Base-by-base conservation (phyloP, 2,329 filamentous ascomycete genomes). In the Ceratocystis harringtonii region DNA sequence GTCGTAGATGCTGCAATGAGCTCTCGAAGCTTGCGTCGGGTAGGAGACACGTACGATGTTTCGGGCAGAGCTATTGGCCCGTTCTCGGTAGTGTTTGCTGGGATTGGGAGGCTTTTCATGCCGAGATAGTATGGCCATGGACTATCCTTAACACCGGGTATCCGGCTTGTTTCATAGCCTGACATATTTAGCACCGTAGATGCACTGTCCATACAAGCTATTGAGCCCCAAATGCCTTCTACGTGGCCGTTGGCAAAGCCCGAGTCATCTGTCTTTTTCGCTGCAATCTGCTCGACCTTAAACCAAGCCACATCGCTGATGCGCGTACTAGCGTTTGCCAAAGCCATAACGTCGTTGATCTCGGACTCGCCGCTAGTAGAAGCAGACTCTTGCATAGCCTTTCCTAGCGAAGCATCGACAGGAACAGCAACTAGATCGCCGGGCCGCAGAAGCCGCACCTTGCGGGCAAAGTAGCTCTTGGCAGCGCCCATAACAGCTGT, bases 41-140 rank as follows among this genome's bases (percentile, higher is more conserved):
- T 76, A 57, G 81, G 82, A 32, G 82, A 81, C 57, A 83, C 78
- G 69, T 83, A 82, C 36, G 78, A 74, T 3, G 76, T 76, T 61
- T 83, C 79, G 2, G 79, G 74, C 2, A 74, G 73, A 1, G 75
- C 72, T 5, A 75, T 71, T 19, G 78, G 77, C 1, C 72, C 28
- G 48, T 36, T 63, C 71, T 3, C 74, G 71, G 8, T 78, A 2
- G 65, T 65, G 12, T 58, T 61, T 7, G 55, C 62, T 2, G 68
- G 76, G 62, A 77, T 82, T 0, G 88, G 86, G 12, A 83, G 76
- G 68, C 84, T 84, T 74, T 85, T 89, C 65, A 89, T 79, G 0
- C 90, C 89, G 1, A 96, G 81, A 74, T 96, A 99, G 73, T 92
- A 95, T 68, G 88, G 87, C 92, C 92, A 97, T 19, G 84, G 85